Evolutionary conservation across 352 stramenopile species (phyloP).

Genomic region (Lagenidium sp.): DNA sequence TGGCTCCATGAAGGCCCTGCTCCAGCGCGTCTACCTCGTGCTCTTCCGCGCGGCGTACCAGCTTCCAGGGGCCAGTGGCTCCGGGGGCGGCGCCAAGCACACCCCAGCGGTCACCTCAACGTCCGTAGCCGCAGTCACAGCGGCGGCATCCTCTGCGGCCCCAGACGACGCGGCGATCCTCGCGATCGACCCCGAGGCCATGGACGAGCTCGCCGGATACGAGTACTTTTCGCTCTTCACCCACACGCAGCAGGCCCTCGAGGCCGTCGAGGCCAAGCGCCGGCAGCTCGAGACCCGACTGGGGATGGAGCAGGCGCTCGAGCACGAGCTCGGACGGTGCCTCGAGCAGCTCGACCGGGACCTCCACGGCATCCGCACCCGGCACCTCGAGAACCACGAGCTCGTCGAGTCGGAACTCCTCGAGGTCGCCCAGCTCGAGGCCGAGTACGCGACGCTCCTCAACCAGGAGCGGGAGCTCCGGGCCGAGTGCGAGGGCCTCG

Average conservation of each 20-base stretch:
- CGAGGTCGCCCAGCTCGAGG: slow-evolving; percentile 30
- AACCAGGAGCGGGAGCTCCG: slow-evolving; percentile 29
- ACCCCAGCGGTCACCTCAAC: too few relatives aligned
- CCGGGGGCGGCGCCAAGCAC: too few relatives aligned
- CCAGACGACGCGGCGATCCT: neutral
- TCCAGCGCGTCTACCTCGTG: slow-evolving; percentile 14
- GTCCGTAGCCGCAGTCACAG: too few relatives aligned
- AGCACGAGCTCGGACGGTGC: slow-evolving; percentile 21
- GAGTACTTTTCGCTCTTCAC: slow-evolving; percentile 22
- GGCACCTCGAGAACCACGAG: slow-evolving; percentile 23
- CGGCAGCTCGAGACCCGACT: slow-evolving; percentile 19
- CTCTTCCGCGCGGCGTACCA: slow-evolving; percentile 15
- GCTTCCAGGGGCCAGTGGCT: too few relatives aligned
- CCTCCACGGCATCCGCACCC: slow-evolving; percentile 19
- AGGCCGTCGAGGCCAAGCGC: slow-evolving; percentile 4
- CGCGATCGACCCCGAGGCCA: slow-evolving; percentile 3
- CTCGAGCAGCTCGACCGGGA: slow-evolving; percentile 29
- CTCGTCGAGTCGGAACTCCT: slow-evolving; percentile 29
- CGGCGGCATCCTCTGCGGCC: too few relatives aligned
- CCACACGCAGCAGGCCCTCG: slow-evolving; percentile 9
- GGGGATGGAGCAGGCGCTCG: slow-evolving; percentile 35
- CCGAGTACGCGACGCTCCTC: slow-evolving; percentile 34
- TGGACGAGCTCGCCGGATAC: slow-evolving; percentile 6
- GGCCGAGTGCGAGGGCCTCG: slow-evolving; percentile 33
- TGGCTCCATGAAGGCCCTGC: slow-evolving; percentile 18